phyloP scores from a whole-genome alignment of 1,284 basidiomycete genomes.

The Anthracocystis setariae region DNA sequence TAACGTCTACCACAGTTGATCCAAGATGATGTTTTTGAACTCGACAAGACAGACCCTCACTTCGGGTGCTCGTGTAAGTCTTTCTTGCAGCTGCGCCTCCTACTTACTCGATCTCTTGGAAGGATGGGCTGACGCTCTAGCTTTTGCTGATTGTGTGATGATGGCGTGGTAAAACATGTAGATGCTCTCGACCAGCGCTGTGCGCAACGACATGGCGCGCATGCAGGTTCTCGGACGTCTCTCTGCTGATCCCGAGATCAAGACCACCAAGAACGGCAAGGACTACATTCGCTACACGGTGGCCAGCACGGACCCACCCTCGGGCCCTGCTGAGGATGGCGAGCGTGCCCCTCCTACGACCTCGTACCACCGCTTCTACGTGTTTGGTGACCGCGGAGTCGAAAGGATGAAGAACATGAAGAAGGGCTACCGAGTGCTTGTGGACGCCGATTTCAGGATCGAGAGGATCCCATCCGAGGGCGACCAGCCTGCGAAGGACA shows the following conservation, averaged over 20 bases:
- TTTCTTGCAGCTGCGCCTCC: not conserved
- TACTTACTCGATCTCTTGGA: not conserved
- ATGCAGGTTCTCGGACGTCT: constrained; percentile 66
- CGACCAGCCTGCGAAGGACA: constrained; percentile 29
- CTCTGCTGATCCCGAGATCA: constrained; percentile 60
- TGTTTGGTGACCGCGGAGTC: constrained; percentile 57
- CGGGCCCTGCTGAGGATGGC: constrained; percentile 56
- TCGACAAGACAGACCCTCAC: constrained; percentile 25
- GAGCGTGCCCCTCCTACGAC: constrained; percentile 48
- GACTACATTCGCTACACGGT: constrained; percentile 65
- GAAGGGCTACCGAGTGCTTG: constrained; percentile 61
- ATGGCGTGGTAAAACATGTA: constrained; percentile 3
- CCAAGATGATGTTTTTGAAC: constrained; percentile 25
- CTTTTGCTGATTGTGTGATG: not conserved
- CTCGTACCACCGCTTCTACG: constrained; percentile 60
- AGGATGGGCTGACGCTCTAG: not conserved
- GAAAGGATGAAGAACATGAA: constrained; percentile 55
- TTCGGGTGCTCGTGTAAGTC: constrained; percentile 28
- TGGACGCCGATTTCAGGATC: constrained; percentile 64
- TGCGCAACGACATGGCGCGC: constrained; percentile 52
- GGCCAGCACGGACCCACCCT: constrained; percentile 60
- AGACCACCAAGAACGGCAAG: constrained; percentile 63
- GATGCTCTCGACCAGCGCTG: constrained; percentile 58
- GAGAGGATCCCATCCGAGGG: constrained; percentile 49
- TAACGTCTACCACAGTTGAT: not conserved